These are phyloP conservation scores for Chytriomyces hyalinus DNA, from an alignment of 192 early-diverging fungal species.

Conservation along the genomic window DNA sequence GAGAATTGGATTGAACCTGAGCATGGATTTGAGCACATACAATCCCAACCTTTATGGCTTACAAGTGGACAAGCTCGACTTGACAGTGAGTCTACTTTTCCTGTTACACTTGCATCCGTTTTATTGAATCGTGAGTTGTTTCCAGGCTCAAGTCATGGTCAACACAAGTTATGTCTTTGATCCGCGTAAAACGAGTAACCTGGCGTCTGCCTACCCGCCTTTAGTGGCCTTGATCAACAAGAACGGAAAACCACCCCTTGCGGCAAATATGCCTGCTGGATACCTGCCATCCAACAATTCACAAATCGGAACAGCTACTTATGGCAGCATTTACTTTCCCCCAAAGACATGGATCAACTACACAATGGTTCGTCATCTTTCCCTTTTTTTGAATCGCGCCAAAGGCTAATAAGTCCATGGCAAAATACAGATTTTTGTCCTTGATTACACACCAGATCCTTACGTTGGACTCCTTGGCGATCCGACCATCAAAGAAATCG, in stretches of 20 bases:
- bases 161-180: constrained; percentile 23
- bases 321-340: constrained; percentile 31
- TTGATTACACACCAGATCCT: constrained; percentile 33
- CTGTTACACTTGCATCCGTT: neutral
- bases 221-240: neutral
- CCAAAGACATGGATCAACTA: constrained; percentile 22
- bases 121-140: neutral
- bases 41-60: constrained; percentile 31
- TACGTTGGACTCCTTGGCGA: constrained; percentile 31
- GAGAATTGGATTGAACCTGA: constrained; percentile 1
- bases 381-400: no score
- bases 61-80: constrained; percentile 21
- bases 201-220: neutral
- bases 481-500: constrained; percentile 29
- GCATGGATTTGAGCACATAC: constrained; percentile 17
- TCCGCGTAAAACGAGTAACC: neutral
- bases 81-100: constrained; percentile 18
- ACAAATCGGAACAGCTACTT: constrained; percentile 31
- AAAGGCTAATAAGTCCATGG: no score
- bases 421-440: constrained; percentile 7
- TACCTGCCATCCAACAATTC: constrained; percentile 14
- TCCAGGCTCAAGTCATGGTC: constrained; percentile 26
- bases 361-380: constrained; percentile 10
- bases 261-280: neutral
- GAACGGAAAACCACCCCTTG: neutral